Evolutionary conservation across 768 basidiomycete species (phyloP), one percentile per base, ranked within the genome.

Genomic region (Russula lepida): DNA sequence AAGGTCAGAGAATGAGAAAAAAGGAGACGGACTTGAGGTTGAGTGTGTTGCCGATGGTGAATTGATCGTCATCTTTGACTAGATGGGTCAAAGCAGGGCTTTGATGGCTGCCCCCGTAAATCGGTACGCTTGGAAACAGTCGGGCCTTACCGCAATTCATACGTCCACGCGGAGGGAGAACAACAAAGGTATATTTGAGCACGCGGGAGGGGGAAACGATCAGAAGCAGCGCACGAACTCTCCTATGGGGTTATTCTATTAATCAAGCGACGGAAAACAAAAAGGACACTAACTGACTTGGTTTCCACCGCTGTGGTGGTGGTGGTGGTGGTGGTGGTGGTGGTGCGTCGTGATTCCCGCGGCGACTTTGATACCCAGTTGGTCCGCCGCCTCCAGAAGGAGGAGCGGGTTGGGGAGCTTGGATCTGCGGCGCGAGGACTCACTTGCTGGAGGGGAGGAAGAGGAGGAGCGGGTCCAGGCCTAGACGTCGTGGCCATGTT

Each of bases 311-410:
- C 85, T 86, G 71, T 94, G 93, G 75, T 98, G 95, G 64, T 78
- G 68, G 72, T n/a, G n/a, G n/a, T n/a, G n/a, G n/a, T n/a, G n/a
- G n/a, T n/a, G n/a, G n/a, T n/a, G n/a, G n/a, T 97, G 95, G 72
- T 94, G 92, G 73, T 97, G 95, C 2, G 95, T 98, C 13, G 92
- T 97, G 66, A 98, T 78, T 25, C 76, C 80, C 43, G 88, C 85
- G 37, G 89, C 78, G 59, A 94, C 79, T 49, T 79, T 70, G 27
- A 92, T 86, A 9, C 78, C 83, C 41, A 82, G 79, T 11, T 75
- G 72, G 46, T 83, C 73, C 2, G 89, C 92, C 1, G 81, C 83
- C 0, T 77, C 80, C 37, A n/a, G n/a, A n/a, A n/a, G n/a, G n/a
- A n/a, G n/a, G n/a, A n/a, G n/a, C n/a, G n/a, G n/a, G n/a, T n/a